Base-by-base conservation (phyloP, 257 asterid species). In the Fraxinus pennsylvanica region DNA sequence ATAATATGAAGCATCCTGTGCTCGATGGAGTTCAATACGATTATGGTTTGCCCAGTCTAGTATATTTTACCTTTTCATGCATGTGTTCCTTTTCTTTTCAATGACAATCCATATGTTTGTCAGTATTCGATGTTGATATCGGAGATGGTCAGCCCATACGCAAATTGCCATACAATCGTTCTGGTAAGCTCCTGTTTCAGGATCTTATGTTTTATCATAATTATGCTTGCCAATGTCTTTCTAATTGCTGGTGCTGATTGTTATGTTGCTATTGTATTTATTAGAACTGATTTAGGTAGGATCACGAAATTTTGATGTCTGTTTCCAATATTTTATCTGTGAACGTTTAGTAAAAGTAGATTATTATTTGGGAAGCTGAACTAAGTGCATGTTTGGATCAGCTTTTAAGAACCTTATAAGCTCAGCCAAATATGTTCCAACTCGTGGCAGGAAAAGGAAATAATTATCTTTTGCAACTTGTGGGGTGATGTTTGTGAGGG, bases 141-240 rank as follows among this genome's bases (percentile, higher is more conserved):
- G 99, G 97, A 82, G 99, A 96, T 85, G 99, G 99, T 80, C 97
- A 90, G 81, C 98, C 98, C 77, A 74, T 89, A 17, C 99, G 99
- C 36, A 96, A 92, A 87, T 83, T 96, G 83, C 99, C 99, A 0
- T 96, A 87, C 86, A 96, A 93, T 79, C 94, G 91, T 57, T 89
- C 97, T 88, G 99, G 99, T 96, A 87, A 72, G 54, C 52, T 73
- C 52, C 65, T 81, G 70, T 74, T 8, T 22, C 69, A 9, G 69
- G 19, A 63, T 63, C 69, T 63, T 63, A 25, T 63, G 15, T 9
- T 27, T 22, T 63, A 35, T 63, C 17, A 22, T 22, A 25, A 22
- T 22, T 63, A 19, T 63, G 69, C 69, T 15, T 63, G 1, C 17
- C 12, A 2, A 8, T 54, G 27, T 25, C 19, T 22, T 57, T 22